phyloP scores from a whole-genome alignment of 2,329 filamentous ascomycete genomes.

The Epicoccum nigrum region DNA sequence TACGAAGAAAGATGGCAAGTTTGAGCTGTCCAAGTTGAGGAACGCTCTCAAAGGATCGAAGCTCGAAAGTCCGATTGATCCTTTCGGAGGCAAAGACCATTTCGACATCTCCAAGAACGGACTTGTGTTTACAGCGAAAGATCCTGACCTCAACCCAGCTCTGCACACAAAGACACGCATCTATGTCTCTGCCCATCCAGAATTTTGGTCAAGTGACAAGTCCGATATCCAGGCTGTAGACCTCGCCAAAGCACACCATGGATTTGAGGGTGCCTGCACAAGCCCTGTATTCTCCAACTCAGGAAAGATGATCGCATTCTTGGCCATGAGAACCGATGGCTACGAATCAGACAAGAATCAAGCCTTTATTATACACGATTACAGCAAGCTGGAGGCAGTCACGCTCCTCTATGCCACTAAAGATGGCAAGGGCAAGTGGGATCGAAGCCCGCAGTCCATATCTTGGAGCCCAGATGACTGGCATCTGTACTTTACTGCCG shows the following conservation, averaged over 20 bases:
- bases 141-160: slow-evolving; percentile 72
- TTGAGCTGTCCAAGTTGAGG: slow-evolving; percentile 55
- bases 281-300: slow-evolving; percentile 76
- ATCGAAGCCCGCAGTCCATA: slow-evolving; percentile 59
- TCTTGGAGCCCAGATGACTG: slow-evolving; percentile 61
- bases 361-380: slow-evolving; percentile 68
- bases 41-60: slow-evolving; percentile 68
- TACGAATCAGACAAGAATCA: slow-evolving; percentile 84
- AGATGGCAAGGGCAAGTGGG: slow-evolving; percentile 67
- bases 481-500: slow-evolving; percentile 73
- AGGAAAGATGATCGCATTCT: slow-evolving; percentile 74
- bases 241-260: slow-evolving; percentile 63
- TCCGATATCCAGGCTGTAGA: slow-evolving; percentile 56
- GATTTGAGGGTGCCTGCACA: slow-evolving; percentile 68
- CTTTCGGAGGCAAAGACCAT: slow-evolving; percentile 80
- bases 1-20: slow-evolving; percentile 33
- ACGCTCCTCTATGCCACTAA: slow-evolving; percentile 60
- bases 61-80: slow-evolving; percentile 72
- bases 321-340: slow-evolving; percentile 75
- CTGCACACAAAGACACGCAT: slow-evolving; percentile 82
- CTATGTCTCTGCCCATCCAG: slow-evolving; percentile 62
- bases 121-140: slow-evolving; percentile 76
- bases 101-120: slow-evolving; percentile 74
- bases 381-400: slow-evolving; percentile 61
- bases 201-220: slow-evolving; percentile 11